These are phyloP conservation scores for Metarhizium album DNA, from an alignment of 2,329 filamentous ascomycete genomes.

Conservation along the genomic window DNA sequence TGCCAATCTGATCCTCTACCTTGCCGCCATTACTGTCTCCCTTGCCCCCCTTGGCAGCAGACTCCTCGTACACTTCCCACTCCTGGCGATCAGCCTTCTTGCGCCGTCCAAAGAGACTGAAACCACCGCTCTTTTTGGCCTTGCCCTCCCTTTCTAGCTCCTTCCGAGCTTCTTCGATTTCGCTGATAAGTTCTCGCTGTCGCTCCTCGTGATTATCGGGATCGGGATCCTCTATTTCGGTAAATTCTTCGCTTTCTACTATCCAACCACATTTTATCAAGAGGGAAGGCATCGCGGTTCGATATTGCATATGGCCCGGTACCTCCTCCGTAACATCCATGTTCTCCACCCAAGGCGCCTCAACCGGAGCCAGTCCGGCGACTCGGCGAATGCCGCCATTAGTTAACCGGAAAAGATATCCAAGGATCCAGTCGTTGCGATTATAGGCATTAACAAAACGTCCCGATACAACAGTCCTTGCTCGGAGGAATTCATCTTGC, in stretches of 20 bases:
- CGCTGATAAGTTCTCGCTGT: constrained; percentile 87
- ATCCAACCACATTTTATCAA: constrained; percentile 83
- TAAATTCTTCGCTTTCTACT: constrained; percentile 87
- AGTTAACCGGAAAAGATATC: constrained; percentile 90
- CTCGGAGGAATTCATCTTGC: constrained; percentile 76
- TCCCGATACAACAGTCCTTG: constrained; percentile 76
- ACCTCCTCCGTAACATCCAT: constrained; percentile 79
- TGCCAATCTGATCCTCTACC: constrained; percentile 33
- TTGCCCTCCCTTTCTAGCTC: constrained; percentile 73
- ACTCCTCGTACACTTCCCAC: constrained; percentile 90
- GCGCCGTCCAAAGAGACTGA: constrained; percentile 72
- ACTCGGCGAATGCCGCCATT: constrained; percentile 83
- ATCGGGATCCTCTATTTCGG: constrained; percentile 93
- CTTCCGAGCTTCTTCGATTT: constrained; percentile 89
- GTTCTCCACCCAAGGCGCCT: constrained; percentile 80
- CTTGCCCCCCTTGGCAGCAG: constrained; percentile 27
- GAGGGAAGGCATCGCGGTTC: constrained; percentile 79
- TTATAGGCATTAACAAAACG: constrained; percentile 92
- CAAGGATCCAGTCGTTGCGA: constrained; percentile 92
- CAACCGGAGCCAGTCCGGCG: constrained; percentile 69
- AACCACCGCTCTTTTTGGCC: constrained; percentile 41
- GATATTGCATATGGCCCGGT: constrained; percentile 92
- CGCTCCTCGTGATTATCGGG: constrained; percentile 82
- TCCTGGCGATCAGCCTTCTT: constrained; percentile 74
- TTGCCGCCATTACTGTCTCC: constrained; percentile 15